Evolutionary conservation across 2,329 filamentous ascomycete genomes (phyloP).

Genomic region (Fusarium brachygibbosum): DNA sequence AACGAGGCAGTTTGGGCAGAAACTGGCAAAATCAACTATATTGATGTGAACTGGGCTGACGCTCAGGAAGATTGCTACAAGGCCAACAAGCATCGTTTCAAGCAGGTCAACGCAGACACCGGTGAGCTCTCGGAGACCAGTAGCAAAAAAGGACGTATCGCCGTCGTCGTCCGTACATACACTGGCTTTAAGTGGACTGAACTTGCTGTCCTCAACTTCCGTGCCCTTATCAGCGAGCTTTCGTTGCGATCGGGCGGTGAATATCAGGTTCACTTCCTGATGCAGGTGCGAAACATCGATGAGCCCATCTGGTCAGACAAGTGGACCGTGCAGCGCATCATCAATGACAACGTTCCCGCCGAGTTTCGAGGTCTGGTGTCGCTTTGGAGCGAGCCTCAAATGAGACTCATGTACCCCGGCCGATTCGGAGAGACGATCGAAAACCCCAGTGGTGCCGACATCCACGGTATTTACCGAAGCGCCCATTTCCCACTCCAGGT

Average conservation of each 20-base stretch:
- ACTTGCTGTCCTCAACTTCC: conserved; percentile 83
- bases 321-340: conserved; percentile 76
- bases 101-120: conserved; percentile 56
- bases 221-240: conserved; percentile 84
- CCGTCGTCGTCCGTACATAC: conserved; percentile 85
- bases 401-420: conserved; percentile 80
- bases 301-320: conserved; percentile 86
- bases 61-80: conserved; percentile 68
- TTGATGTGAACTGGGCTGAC: conserved; percentile 66
- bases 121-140: conserved; percentile 51
- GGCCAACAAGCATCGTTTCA: conserved; percentile 74
- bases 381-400: conserved; percentile 87
- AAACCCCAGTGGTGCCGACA: conserved; percentile 67
- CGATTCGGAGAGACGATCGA: conserved; percentile 77
- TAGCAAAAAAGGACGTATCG: conserved; percentile 71
- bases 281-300: conserved; percentile 86
- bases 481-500: conserved; percentile 74
- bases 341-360: conserved; percentile 74
- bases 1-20: conserved; percentile 70
- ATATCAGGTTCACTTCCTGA: conserved; percentile 84
- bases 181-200: conserved; percentile 82
- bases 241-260: conserved; percentile 83
- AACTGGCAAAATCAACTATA: conserved; percentile 69
- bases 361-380: conserved; percentile 87
- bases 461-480: conserved; percentile 78